Evolutionary conservation across 805 yeast species (phyloP), one percentile per base, ranked within the genome.

Genomic region (Torulaspora franciscae): DNA sequence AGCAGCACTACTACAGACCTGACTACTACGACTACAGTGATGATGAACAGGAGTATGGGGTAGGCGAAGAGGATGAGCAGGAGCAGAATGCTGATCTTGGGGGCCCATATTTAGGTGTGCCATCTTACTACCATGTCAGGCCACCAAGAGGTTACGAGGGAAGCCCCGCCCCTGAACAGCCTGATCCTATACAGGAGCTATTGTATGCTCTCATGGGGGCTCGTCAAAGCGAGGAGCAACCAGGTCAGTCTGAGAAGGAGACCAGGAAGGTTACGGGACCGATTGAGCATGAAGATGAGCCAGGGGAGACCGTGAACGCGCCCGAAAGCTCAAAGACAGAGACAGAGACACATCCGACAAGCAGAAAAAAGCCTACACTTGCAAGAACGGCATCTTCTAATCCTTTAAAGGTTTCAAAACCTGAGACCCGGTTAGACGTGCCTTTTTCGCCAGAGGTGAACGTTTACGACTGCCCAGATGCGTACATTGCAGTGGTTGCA

Each of bases 401-500:
- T 41, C 71, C 75, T 7, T 51, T 73, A 23, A 72, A 72, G 52
- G 69, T 73, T 2, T 72, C 77, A 4, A 70, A 71, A 40, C 77
- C 76, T 6, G 73, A 71, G 49, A 49, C 63, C 8, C 64, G 68
- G 30, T 47, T 66, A 23, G 61, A 65, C 14, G 48, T 73, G 37
- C 81, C 81, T 50, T 77, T 76, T 48, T 74, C 82, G 8, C 84
- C 85, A 19, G 75, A 76, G 44, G 65, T 79, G 3, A 80, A 79
- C 50, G 73, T 79, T n/a, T 79, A 78, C 51, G 80, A 79, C 48
- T 65, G 69, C 40, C 67, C 68, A 1, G 68, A 68, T 13, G 61
- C 65, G 13, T 80, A 78, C 50, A 56, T 69, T 11, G 71, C 78
- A 9, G 74, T 74, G 1, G 58, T 79, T 9, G 74, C 82, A 3